phyloP scores from a whole-genome alignment of 331 rosid species.

The Pyracantha coccinea region DNA sequence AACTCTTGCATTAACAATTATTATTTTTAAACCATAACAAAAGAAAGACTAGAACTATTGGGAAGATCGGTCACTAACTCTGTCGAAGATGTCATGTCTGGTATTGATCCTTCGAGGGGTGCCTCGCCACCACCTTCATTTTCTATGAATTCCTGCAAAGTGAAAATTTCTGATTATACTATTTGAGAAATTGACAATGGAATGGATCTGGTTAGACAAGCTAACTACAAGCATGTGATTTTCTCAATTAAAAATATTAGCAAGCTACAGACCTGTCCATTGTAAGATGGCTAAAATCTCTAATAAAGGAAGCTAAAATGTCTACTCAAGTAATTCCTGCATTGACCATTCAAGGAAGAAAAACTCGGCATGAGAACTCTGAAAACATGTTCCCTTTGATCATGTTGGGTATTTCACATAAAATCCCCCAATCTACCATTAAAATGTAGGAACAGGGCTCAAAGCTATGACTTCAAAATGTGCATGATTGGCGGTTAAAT shows the following conservation, averaged over 20 bases:
- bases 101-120: constrained; percentile 96
- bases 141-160: constrained; percentile 71
- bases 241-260: not conserved
- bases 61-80: constrained; percentile 49
- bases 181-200: not conserved
- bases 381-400: not conserved
- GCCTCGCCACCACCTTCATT: constrained; percentile 90
- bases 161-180: not conserved
- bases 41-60: not conserved
- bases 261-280: not conserved
- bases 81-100: constrained; percentile 97
- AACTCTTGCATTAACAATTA: constrained; percentile 18
- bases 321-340: too few species aligned
- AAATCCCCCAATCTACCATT: not conserved
- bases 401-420: not conserved
- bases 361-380: not conserved
- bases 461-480: not conserved
- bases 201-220: not conserved
- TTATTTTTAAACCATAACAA: not conserved
- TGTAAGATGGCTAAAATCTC: not conserved
- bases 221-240: not conserved
- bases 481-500: not conserved
- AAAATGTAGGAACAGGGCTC: not conserved
- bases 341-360: not conserved
- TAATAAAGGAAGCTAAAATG: not conserved